phyloP scores from a whole-genome alignment of 495 filamentous ascomycete species.

The Rostrohypoxylon terebratum region DNA sequence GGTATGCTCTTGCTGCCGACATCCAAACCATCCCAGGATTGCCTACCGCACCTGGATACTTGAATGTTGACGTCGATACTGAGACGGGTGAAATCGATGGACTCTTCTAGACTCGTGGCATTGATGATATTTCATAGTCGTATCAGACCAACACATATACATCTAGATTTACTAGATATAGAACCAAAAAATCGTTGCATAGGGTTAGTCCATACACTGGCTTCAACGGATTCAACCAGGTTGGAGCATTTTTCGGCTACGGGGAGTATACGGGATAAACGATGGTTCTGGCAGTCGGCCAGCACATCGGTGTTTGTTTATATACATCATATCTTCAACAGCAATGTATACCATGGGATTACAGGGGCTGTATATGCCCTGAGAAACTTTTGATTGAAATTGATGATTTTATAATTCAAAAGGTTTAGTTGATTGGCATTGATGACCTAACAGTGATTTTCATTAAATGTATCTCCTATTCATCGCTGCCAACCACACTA shows the following conservation, averaged over 20 bases:
- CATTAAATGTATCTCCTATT: not conserved
- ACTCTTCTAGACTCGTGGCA: slow-evolving; percentile 73
- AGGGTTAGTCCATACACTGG: slow-evolving; percentile 15
- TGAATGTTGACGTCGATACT: slow-evolving; percentile 93
- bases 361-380: not conserved
- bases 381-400: not conserved
- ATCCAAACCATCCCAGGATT: slow-evolving; percentile 98
- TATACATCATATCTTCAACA: slow-evolving; percentile 50
- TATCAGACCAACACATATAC: not conserved
- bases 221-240: slow-evolving; percentile 44
- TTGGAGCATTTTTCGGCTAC: slow-evolving; percentile 33
- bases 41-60: slow-evolving; percentile 93
- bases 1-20: slow-evolving; percentile 94
- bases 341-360: slow-evolving; percentile 39
- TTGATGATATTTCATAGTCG: not conserved
- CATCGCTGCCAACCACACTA: not conserved
- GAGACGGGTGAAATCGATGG: slow-evolving; percentile 97
- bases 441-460: not conserved
- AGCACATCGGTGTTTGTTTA: slow-evolving; percentile 19
- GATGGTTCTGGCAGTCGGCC: slow-evolving; percentile 13
- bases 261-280: slow-evolving; percentile 15
- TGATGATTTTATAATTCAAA: not conserved
- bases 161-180: slow-evolving; percentile 16
- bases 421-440: not conserved
- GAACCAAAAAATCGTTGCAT: slow-evolving; percentile 13